Evolutionary conservation across 371 early-diverging fungal species (phyloP).

Genomic region (Dipsacomyces acuminosporus): DNA sequence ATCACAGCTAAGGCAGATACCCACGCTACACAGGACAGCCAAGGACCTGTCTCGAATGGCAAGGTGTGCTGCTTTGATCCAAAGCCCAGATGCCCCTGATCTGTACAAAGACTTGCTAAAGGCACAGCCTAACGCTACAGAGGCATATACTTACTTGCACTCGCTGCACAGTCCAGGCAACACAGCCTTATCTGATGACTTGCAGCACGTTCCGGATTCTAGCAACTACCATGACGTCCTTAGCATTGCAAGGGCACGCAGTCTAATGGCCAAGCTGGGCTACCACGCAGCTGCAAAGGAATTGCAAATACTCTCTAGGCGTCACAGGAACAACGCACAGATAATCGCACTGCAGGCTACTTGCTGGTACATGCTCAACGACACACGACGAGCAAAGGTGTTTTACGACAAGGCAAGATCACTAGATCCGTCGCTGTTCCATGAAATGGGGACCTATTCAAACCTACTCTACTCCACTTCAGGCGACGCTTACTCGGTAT

Average conservation of each 20-base stretch:
- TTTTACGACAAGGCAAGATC: slow-evolving; percentile 25
- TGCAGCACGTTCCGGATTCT: slow-evolving; percentile 2
- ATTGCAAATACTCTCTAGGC: slow-evolving; percentile 11
- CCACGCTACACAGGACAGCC: slow-evolving; percentile 17
- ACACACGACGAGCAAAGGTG: slow-evolving; percentile 7
- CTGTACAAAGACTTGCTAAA: slow-evolving; percentile 21
- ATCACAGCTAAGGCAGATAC: slow-evolving; percentile 42
- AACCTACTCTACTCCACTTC: slow-evolving; percentile 10
- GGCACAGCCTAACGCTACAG: slow-evolving; percentile 31
- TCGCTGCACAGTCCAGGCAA: background rate
- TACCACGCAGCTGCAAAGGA: slow-evolving; percentile 19
- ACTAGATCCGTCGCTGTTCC: slow-evolving; percentile 15
- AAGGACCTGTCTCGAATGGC: slow-evolving; percentile 37
- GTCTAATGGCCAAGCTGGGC: slow-evolving; percentile 19
- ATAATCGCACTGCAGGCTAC: slow-evolving; percentile 31
- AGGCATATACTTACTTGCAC: slow-evolving; percentile 18
- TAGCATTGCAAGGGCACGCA: slow-evolving; percentile 8
- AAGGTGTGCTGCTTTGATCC: slow-evolving; percentile 21
- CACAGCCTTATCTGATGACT: slow-evolving; percentile 4
- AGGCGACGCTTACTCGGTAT: slow-evolving; percentile 21
- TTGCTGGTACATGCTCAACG: slow-evolving; percentile 24
- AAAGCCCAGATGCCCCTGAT: slow-evolving; percentile 17
- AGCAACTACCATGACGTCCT: slow-evolving; percentile 17
- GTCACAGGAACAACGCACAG: slow-evolving; percentile 19
- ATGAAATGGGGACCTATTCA: slow-evolving; percentile 35